Percentiles rank a stretch among this genome's conserved stretches.
These are phyloP conservation scores for Fusarium piperis DNA, from an alignment of 2,329 filamentous ascomycete genomes.

Conservation along the genomic window DNA sequence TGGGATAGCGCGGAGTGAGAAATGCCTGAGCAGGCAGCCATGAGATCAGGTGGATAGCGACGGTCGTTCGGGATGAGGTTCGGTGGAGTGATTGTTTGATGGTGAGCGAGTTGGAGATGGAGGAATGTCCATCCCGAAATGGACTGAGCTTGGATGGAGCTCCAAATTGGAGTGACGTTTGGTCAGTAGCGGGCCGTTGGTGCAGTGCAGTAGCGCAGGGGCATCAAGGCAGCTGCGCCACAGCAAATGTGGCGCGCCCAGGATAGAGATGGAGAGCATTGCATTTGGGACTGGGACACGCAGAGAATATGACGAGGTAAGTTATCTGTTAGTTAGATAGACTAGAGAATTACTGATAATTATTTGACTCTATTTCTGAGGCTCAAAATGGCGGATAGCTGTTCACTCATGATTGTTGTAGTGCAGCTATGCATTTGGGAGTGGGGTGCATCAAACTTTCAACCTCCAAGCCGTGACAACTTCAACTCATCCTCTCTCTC, in stretches of 20 bases:
- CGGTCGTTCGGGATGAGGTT: not conserved
- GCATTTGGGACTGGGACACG: not conserved
- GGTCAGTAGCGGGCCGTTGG: constrained; percentile 8
- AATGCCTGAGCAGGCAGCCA: constrained; percentile 37
- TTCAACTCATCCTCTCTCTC: not conserved
- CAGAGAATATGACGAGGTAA: not conserved
- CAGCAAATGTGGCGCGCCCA: constrained; percentile 22
- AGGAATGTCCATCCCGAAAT: constrained; percentile 18
- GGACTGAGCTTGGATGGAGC: constrained; percentile 8
- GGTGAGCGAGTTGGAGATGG: constrained; percentile 34
- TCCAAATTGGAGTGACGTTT: constrained; percentile 32
- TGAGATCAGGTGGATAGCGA: constrained; percentile 22
- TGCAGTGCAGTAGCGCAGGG: not conserved
- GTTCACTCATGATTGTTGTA: not conserved
- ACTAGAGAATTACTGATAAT: not conserved
- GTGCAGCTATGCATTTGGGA: not conserved
- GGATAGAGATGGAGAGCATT: not conserved
- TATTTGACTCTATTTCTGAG: not conserved
- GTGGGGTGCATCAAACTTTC: not conserved
- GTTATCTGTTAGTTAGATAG: not conserved
- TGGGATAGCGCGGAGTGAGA: constrained; percentile 23
- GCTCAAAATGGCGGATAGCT: not conserved
- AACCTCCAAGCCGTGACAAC: not conserved
- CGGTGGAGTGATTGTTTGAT: constrained; percentile 10
- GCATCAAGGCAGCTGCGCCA: constrained; percentile 24